A percentile compares a stretch with the other conserved stretches of the same genome.
Conservation (phyloP, 1,139 yeast genomes). For the Geotrichum citri-aurantii region DNA sequence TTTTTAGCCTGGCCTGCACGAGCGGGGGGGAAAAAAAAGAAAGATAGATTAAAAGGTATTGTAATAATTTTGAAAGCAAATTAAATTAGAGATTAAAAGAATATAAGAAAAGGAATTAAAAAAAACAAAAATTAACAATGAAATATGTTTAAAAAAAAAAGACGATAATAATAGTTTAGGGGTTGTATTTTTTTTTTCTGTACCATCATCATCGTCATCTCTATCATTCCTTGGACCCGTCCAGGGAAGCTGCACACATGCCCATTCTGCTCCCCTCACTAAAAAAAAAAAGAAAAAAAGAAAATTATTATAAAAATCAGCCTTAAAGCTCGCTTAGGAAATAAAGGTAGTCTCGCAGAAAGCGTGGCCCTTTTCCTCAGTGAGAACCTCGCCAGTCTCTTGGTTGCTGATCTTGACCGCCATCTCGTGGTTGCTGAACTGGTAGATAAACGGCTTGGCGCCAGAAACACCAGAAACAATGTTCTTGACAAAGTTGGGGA, state of each 20-base stretch:
- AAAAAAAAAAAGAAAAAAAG: background rate
- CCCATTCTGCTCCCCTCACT: too few relatives aligned
- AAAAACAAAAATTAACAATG: too few relatives aligned
- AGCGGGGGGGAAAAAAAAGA: too few relatives aligned
- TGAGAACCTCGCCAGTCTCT: slow-evolving; percentile 24
- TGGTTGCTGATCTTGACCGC: slow-evolving; percentile 26
- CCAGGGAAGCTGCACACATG: background rate
- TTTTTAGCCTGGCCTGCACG: too few relatives aligned
- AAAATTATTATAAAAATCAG: too few relatives aligned
- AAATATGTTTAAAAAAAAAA: too few relatives aligned
- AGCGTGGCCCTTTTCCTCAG: slow-evolving; percentile 57
- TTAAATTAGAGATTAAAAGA: too few relatives aligned
- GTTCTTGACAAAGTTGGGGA: slow-evolving; percentile 88
- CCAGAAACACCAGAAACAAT: slow-evolving; percentile 94
- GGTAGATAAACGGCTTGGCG: slow-evolving; percentile 91
- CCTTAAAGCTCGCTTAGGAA: slow-evolving; percentile 22
- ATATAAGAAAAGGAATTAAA: too few relatives aligned
- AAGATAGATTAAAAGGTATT: too few relatives aligned
- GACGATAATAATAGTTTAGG: background rate
- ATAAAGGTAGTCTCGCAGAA: slow-evolving; percentile 79
- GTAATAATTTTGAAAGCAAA: too few relatives aligned
- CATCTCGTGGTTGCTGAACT: slow-evolving; percentile 58
- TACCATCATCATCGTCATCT: background rate
- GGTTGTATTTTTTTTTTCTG: too few relatives aligned
- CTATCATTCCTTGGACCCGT: background rate